Percentiles rank a stretch among this genome's conserved stretches.
Evolutionary conservation across 2,329 filamentous ascomycete species (phyloP).

Genomic region (Xylariaceae sp.): DNA sequence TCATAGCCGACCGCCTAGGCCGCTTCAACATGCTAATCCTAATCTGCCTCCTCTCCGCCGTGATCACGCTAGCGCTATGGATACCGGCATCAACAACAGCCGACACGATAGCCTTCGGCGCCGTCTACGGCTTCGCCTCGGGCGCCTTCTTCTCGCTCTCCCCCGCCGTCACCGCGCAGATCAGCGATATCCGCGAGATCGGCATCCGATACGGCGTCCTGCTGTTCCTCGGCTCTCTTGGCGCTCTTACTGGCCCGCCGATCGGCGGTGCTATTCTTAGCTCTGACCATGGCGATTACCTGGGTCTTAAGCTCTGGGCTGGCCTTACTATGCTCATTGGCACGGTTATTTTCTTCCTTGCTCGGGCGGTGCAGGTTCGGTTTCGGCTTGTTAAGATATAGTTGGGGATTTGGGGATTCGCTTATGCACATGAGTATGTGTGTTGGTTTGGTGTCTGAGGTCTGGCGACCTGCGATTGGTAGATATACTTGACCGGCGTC

Average conservation of each 20-base stretch:
- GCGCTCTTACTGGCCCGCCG: slow-evolving; percentile 62
- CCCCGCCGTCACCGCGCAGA: slow-evolving; percentile 64
- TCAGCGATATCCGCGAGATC: slow-evolving; percentile 65
- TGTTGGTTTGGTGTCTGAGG: background rate
- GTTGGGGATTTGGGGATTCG: background rate
- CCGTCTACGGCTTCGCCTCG: slow-evolving; percentile 61
- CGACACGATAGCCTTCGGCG: slow-evolving; percentile 56
- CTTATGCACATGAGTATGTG: background rate
- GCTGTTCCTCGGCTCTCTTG: slow-evolving; percentile 59
- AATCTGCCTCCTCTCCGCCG: slow-evolving; percentile 10
- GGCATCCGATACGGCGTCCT: slow-evolving; percentile 63
- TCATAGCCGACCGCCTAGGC: slow-evolving; percentile 41
- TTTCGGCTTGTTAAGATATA: slow-evolving; percentile 14
- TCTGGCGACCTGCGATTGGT: background rate
- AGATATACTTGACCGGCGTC: too few relatives aligned
- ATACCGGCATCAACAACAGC: slow-evolving; percentile 27
- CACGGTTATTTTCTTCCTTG: slow-evolving; percentile 1
- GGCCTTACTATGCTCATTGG: slow-evolving; percentile 44
- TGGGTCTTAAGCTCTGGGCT: slow-evolving; percentile 61
- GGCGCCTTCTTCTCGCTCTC: slow-evolving; percentile 59
- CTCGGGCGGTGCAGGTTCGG: slow-evolving; percentile 13
- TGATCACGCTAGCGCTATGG: slow-evolving; percentile 19
- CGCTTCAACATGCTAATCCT: slow-evolving; percentile 37
- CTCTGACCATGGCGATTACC: slow-evolving; percentile 49
- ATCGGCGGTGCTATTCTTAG: slow-evolving; percentile 53